Base-by-base conservation (phyloP, 1,284 basidiomycete genomes). In the Irpex rosettiformis region DNA sequence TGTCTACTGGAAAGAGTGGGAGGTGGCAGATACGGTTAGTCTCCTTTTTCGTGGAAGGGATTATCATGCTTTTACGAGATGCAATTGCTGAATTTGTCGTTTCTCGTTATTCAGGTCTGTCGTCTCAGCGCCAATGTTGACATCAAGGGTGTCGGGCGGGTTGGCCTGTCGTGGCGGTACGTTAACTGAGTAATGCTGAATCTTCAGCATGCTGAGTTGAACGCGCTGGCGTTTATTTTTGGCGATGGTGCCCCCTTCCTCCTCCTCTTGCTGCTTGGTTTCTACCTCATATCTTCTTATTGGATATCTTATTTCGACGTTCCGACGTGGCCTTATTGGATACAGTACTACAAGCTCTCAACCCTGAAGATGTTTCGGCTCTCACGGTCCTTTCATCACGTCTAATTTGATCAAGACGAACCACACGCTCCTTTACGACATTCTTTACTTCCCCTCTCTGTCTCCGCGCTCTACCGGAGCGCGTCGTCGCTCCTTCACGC, bases 1-100 rank as follows among this genome's bases (percentile, higher is more conserved):
- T 43, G 68, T 72, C 25, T 68, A 67, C 33, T 72, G 69, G 69
- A 65, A 65, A 55, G 66, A 70, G 40, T 68, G 67, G 69, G 67
- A 69, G 62, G 62, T 64, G 22, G 70, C 70, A 7, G 70, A 72
- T 52, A 66, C 61, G 66, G 70, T 71, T 56, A 59, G 68, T 59
- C 45, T 7, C 21, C 42, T 45, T 45, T 18, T 11, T 45, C 21
- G 13, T 37, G n/a, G n/a, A n/a, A n/a, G n/a, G n/a, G n/a, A 2
- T 45, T 51, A 2, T 51, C 49, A 27, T 51, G n/a, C n/a, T n/a
- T n/a, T n/a, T n/a, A n/a, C n/a, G n/a, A n/a, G n/a, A n/a, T n/a
- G n/a, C n/a, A n/a, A 53, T 13, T n/a, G 8, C 22, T n/a, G 3
- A 40, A 2, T 28, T 3, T 24, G 7, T 28, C 24, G 13, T 27